Percentiles rank a stretch among this genome's conserved stretches.
Evolutionary conservation across 495 filamentous ascomycete genomes (phyloP).

Genomic region (Friedmanniomyces endolithicus): DNA sequence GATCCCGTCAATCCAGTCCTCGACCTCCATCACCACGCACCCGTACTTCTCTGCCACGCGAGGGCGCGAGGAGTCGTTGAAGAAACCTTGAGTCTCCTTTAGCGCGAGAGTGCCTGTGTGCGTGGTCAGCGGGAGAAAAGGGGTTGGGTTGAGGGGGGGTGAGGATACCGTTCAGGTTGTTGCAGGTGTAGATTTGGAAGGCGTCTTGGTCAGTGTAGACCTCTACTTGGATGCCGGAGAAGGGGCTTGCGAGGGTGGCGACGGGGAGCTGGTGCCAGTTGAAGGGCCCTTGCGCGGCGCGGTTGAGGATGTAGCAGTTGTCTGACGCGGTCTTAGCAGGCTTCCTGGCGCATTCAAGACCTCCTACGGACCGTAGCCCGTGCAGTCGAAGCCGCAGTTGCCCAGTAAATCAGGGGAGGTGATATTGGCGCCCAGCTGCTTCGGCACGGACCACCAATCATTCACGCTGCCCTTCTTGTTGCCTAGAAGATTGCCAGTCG

Average conservation of each 20-base stretch:
- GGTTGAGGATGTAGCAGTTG: constrained; percentile 28
- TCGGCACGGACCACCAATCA: constrained; percentile 60
- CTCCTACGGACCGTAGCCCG: constrained; percentile 45
- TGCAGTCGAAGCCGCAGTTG: constrained; percentile 52
- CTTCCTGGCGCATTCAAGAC: background rate
- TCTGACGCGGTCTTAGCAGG: background rate
- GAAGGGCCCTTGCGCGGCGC: constrained; percentile 22
- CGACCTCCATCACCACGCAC: constrained; percentile 44
- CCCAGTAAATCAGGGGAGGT: constrained; percentile 38
- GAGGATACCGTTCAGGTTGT: constrained; percentile 47
- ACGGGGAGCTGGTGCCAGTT: constrained; percentile 49
- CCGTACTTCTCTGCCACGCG: constrained; percentile 42
- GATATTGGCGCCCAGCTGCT: constrained; percentile 61
- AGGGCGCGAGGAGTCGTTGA: constrained; percentile 18
- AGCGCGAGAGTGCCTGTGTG: constrained; percentile 25
- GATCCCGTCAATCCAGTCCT: constrained; percentile 32
- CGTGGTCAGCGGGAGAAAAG: background rate
- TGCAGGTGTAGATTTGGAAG: constrained; percentile 66
- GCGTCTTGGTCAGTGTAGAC: constrained; percentile 64
- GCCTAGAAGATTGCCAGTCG: constrained; percentile 59
- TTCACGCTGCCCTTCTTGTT: constrained; percentile 45
- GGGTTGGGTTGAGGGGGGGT: background rate
- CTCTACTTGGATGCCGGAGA: constrained; percentile 61
- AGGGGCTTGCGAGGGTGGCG: constrained; percentile 48
- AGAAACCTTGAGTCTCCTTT: constrained; percentile 30